Evolutionary conservation across 2,329 filamentous ascomycete species (phyloP).

Genomic region (Fusarium annulatum): DNA sequence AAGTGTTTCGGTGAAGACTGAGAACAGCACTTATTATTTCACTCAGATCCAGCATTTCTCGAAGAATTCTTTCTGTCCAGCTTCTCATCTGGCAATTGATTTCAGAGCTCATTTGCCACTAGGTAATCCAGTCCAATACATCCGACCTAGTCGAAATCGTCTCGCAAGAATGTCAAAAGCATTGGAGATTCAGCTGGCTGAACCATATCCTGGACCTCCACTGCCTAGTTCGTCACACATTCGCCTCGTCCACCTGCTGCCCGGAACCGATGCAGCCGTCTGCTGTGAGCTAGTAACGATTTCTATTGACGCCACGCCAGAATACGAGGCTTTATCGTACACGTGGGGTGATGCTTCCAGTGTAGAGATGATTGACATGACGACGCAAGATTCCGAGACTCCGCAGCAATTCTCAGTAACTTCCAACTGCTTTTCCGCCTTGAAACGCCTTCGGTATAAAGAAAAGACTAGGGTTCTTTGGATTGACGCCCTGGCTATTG

Average conservation of each 20-base stretch:
- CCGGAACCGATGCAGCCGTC: background rate
- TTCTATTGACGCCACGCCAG: fast-evolving
- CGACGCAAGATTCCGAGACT: background rate
- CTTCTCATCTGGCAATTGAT: fast-evolving
- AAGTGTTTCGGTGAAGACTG: background rate
- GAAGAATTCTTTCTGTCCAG: fast-evolving
- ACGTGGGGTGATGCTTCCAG: background rate
- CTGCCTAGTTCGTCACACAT: background rate
- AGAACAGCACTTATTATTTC: too few relatives aligned
- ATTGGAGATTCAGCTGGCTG: too few relatives aligned
- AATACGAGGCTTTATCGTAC: background rate
- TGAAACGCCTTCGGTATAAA: background rate
- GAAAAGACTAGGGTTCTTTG: background rate
- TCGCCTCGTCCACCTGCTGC: background rate
- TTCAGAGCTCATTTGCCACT: background rate
- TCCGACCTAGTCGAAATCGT: fast-evolving
- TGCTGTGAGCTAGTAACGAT: background rate
- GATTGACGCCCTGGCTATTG: background rate
- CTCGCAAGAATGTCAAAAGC: background rate
- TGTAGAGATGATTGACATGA: background rate
- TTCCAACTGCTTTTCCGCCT: background rate
- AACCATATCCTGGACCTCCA: background rate
- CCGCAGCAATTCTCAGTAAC: background rate
- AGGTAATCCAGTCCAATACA: background rate
- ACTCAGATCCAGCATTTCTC: background rate